These are phyloP conservation scores for Tolypocladium guangdongense DNA, from an alignment of 2,329 filamentous ascomycete genomes.

Conservation along the genomic window DNA sequence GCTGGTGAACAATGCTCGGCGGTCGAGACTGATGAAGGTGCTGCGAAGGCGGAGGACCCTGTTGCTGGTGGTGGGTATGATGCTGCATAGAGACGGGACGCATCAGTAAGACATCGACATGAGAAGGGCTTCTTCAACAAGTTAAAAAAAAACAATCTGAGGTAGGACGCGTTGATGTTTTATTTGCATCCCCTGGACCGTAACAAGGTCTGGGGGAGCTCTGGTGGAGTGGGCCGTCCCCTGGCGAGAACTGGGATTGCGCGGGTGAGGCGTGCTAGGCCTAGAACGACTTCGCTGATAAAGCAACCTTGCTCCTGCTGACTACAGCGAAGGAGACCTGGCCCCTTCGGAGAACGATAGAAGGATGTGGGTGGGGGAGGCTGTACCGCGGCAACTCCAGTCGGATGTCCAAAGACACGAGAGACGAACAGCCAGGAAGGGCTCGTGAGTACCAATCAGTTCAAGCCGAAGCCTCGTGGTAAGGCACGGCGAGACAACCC, in stretches of 20 bases:
- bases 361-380: neutral
- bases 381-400: conserved; percentile 1
- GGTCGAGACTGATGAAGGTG: conserved; percentile 62
- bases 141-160: conserved; percentile 27
- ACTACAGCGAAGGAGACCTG: conserved; percentile 6
- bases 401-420: neutral
- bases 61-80: conserved; percentile 62
- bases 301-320: conserved; percentile 22
- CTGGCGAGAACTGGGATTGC: conserved; percentile 35
- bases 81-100: conserved; percentile 58
- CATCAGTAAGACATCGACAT: conserved; percentile 40
- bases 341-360: neutral
- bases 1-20: conserved; percentile 62
- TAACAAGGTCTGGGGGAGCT: conserved; percentile 33
- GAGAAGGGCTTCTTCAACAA: conserved; percentile 24
- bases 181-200: conserved; percentile 35
- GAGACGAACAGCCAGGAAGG: neutral
- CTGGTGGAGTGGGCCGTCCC: conserved; percentile 25
- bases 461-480: neutral
- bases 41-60: conserved; percentile 57
- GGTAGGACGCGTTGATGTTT: conserved; percentile 39
- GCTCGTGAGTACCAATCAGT: conserved; percentile 3
- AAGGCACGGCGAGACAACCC: conserved; percentile 1
- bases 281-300: conserved; percentile 29
- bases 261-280: conserved; percentile 38